These are phyloP conservation scores for Aechmea fasciata DNA, from an alignment of 176 grass and related monocot genomes.

Conservation along the genomic window DNA sequence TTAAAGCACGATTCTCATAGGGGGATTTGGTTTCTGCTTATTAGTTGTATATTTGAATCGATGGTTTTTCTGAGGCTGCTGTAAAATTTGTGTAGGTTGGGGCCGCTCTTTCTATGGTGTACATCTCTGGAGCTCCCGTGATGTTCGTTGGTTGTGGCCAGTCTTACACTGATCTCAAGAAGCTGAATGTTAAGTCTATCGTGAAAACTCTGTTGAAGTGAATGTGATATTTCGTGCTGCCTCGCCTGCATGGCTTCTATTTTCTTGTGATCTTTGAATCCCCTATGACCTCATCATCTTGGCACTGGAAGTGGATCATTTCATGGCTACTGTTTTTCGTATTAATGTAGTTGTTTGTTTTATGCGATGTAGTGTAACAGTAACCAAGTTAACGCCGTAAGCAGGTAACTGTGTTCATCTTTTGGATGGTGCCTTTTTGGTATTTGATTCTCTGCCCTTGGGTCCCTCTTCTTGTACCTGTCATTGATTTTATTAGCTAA, in stretches of 20 bases:
- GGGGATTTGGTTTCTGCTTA: not conserved
- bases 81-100: constrained; percentile 44
- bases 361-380: not conserved
- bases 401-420: no score
- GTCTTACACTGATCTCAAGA: constrained; percentile 94
- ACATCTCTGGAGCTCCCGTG: constrained; percentile 86
- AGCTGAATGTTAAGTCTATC: constrained; percentile 88
- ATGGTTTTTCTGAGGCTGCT: not conserved
- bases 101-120: constrained; percentile 84
- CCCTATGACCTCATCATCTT: constrained; percentile 39
- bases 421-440: no score
- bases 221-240: constrained; percentile 21
- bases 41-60: not conserved
- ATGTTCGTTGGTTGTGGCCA: constrained; percentile 90
- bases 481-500: no score
- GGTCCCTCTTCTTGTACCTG: no score
- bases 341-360: not conserved
- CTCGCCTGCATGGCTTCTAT: constrained; percentile 4
- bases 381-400: no score
- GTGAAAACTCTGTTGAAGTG: constrained; percentile 92
- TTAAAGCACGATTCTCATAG: no score
- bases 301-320: constrained; percentile 25
- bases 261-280: constrained; percentile 13
- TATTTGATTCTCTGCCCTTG: no score
- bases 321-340: not conserved